Base-by-base conservation (phyloP, 2,329 filamentous ascomycete species). In the Clonostachys byssicola region DNA sequence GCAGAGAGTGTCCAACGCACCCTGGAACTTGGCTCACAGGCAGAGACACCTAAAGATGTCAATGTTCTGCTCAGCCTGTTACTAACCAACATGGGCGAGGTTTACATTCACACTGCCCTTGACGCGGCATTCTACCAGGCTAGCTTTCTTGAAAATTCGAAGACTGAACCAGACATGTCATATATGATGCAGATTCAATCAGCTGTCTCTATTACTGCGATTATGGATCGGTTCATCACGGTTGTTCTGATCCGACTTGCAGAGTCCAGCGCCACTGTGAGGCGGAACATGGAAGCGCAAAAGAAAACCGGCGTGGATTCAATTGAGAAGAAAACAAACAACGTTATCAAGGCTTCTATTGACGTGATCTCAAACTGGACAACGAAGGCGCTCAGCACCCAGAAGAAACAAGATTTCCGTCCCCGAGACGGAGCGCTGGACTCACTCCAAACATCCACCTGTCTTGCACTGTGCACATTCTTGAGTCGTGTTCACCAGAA, bases 11-110 rank as follows among this genome's bases (percentile, higher is more conserved):
- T 99, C 20, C 88, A 94, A 38, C 80, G 94, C 52, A 90, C 91
- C 0, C 76, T 99, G 10, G 94, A 99, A 65, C 76, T 99, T n/a
- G 91, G 89, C 20, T 86, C 89, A 20, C 85, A 85, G 45, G 86
- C 80, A 48, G 94, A 99, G 56, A 96, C 91, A 5, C 90, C 94
- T 14, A 97, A 95, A 65, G 94, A 99, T 64, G 89, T 97, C 47
- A 88, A 86, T 42, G 84, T 89, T 50, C 77, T 97, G 20, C 78
- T 96, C 34, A 88, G 86, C 61, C 78, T 97, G 20, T 78, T 99
- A 3, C 79, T 97, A 43, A 84, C 83, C 34, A 89, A 88, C 56
- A 91, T 97, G 86, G 90, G 91, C 18, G 88, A 92, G 57, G 86
- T 95, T 45, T 86, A 86, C 55, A 73, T 86, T 44, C 81, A 87